These are phyloP conservation scores for Coffea canephora DNA, from an alignment of 257 asterid genomes.

Conservation along the genomic window DNA sequence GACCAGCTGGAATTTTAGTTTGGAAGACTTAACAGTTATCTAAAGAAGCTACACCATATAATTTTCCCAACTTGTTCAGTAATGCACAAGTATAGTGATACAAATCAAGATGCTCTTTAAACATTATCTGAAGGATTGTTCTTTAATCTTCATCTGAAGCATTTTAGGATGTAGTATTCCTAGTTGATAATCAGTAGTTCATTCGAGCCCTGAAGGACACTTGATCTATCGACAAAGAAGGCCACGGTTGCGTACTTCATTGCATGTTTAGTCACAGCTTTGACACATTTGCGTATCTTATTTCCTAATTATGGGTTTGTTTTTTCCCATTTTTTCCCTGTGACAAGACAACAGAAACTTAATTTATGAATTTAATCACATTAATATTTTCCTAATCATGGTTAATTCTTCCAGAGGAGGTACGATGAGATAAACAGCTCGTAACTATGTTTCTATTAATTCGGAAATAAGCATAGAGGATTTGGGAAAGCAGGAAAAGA, in stretches of 20 bases:
- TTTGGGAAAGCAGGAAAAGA: neutral
- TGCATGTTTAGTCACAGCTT: neutral
- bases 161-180: neutral
- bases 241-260: neutral
- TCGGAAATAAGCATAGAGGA: neutral
- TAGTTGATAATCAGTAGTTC: neutral
- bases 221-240: neutral
- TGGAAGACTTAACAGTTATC: neutral
- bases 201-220: neutral
- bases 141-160: neutral
- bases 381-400: neutral
- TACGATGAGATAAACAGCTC: neutral
- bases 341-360: neutral
- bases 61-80: neutral
- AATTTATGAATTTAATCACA: neutral
- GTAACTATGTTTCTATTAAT: neutral
- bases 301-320: neutral
- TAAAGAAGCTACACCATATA: neutral
- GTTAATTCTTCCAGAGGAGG: neutral
- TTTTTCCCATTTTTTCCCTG: neutral
- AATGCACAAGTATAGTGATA: neutral
- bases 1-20: neutral
- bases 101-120: neutral
- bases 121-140: neutral
- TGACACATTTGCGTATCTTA: neutral